A percentile compares a stretch with the other conserved stretches of the same genome.
These are phyloP conservation scores for Aspergillus ochraceus DNA, from an alignment of 2,329 filamentous ascomycete species.

Conservation along the genomic window DNA sequence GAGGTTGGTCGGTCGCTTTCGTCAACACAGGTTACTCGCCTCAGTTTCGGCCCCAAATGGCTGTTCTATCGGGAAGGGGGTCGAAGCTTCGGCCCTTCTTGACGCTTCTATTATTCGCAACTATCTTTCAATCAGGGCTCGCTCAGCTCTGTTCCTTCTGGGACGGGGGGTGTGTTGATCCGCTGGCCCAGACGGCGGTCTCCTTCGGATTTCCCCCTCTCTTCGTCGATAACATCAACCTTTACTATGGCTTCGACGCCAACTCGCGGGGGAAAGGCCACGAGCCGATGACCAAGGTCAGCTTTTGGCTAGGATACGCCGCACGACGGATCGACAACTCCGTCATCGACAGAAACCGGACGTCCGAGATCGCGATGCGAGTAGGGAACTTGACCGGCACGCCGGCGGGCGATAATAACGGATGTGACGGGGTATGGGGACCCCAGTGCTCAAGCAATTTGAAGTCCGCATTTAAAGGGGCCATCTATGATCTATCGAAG, in stretches of 20 bases:
- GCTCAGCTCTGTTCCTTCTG: constrained; percentile 39
- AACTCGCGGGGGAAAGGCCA: constrained; percentile 30
- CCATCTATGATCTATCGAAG: constrained; percentile 27
- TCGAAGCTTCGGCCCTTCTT: constrained; percentile 17
- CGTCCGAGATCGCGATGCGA: constrained; percentile 37
- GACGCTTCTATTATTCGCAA: constrained; percentile 21
- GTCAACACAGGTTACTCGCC: constrained; percentile 6
- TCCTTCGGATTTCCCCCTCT: constrained; percentile 35
- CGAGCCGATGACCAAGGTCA: constrained; percentile 36
- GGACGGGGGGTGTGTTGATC: constrained; percentile 37
- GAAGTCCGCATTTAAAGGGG: constrained; percentile 26
- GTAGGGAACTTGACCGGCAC: constrained; percentile 39
- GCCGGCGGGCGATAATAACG: constrained; percentile 35
- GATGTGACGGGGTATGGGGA: constrained; percentile 41
- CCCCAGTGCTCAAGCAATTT: constrained; percentile 32
- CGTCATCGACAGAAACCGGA: constrained; percentile 33
- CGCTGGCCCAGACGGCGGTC: constrained; percentile 38
- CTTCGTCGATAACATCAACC: constrained; percentile 31
- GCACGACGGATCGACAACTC: constrained; percentile 25
- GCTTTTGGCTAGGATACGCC: constrained; percentile 39
- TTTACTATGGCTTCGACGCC: constrained; percentile 39
- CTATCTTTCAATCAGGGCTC: constrained; percentile 18
- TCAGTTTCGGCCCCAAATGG: constrained; percentile 20
- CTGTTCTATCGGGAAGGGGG: constrained; percentile 12
- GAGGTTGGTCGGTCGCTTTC: constrained; percentile 27